Percentiles rank a stretch among this genome's conserved stretches.
These are phyloP conservation scores for Phallus indusiatus DNA, from an alignment of 768 basidiomycete species.

Conservation along the genomic window DNA sequence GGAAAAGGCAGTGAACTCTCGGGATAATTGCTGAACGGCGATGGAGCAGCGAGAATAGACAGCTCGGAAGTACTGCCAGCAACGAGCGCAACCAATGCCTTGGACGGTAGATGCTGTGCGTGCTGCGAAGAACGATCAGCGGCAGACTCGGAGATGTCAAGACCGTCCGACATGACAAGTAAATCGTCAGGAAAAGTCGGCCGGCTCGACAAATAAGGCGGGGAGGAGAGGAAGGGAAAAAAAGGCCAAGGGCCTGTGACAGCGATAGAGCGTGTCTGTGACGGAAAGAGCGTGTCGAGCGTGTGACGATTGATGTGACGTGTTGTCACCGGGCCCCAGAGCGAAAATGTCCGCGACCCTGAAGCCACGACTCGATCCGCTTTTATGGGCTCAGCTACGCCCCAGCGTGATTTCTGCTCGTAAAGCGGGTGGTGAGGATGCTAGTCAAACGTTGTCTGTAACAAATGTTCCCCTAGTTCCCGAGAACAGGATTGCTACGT, in stretches of 20 bases:
- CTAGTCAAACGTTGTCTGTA: not conserved
- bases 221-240: not conserved
- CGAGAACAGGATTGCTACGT: constrained; percentile 6
- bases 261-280: not conserved
- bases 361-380: constrained; percentile 3
- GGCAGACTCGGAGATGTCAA: not conserved
- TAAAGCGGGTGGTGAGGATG: not conserved
- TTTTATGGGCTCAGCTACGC: constrained; percentile 8
- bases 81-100: not conserved
- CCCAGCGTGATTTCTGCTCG: not conserved
- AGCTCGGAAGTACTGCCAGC: not conserved
- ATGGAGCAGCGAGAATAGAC: not conserved
- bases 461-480: constrained; percentile 1
- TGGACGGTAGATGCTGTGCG: not conserved
- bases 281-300: not conserved
- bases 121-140: not conserved
- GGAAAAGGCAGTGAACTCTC: constrained; percentile 9
- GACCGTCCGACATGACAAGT: constrained; percentile 3
- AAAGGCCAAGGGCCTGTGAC: not conserved
- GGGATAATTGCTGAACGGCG: constrained; percentile 3
- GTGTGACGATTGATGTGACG: not conserved
- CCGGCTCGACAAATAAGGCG: not conserved
- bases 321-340: constrained; percentile 4
- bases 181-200: not conserved
- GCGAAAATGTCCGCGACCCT: constrained; percentile 2